These are phyloP conservation scores for Emericellopsis cladophorae DNA, from an alignment of 2,329 filamentous ascomycete genomes.

Conservation along the genomic window DNA sequence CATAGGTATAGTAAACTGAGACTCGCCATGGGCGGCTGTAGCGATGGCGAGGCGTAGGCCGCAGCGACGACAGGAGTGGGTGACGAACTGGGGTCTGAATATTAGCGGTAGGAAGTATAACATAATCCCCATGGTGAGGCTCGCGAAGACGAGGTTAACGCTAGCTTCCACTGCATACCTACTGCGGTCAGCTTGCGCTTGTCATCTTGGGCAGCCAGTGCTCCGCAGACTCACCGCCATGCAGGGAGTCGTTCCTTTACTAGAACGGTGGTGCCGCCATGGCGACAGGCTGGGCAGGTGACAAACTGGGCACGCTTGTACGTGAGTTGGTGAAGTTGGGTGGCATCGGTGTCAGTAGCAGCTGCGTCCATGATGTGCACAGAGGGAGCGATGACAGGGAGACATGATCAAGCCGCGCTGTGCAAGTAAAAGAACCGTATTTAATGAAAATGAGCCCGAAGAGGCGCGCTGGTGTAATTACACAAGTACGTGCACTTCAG, in stretches of 20 bases:
- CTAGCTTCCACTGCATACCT: conserved; percentile 4
- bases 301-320: conserved; percentile 5
- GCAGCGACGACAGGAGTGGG: conserved; percentile 5
- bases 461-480: too few species aligned
- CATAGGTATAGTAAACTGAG: conserved; percentile 3
- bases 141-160: conserved; percentile 4
- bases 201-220: too few species aligned
- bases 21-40: conserved; percentile 3
- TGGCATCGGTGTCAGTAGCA: not conserved
- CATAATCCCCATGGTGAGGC: conserved; percentile 4
- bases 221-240: conserved; percentile 5
- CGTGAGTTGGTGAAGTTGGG: conserved; percentile 2
- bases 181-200: not conserved
- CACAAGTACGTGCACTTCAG: too few species aligned
- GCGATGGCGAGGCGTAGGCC: conserved; percentile 5
- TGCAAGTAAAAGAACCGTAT: too few species aligned
- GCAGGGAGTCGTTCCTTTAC: conserved; percentile 3
- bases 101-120: conserved; percentile 2
- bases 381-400: too few species aligned
- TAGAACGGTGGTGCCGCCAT: conserved; percentile 3
- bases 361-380: not conserved
- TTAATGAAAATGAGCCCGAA: too few species aligned
- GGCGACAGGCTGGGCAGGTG: conserved; percentile 5
- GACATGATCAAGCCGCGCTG: too few species aligned
- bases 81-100: conserved; percentile 4